Evolutionary conservation across 1,139 yeast genomes (phyloP), one percentile per base, ranked within the genome.

Genomic region (Dujonia santamariae): DNA sequence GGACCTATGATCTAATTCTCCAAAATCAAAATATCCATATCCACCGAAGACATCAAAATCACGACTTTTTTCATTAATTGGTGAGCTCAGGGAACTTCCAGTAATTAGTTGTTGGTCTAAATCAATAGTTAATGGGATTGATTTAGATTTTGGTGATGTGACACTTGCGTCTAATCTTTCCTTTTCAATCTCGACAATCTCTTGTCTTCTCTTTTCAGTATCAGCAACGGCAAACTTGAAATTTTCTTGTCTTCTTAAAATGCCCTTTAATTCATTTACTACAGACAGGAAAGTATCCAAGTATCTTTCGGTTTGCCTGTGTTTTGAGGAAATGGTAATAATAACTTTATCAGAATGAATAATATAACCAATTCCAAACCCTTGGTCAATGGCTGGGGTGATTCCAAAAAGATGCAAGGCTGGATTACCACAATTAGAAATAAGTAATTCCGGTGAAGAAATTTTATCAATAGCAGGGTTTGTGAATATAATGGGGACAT

Each of bases 281-380:
- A 83, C 85, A 54, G 79, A 72, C 36, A 71, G 68, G 41, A 83
- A 59, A 28, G 88, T 83, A 40, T 73, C 75, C 48, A 83, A 61
- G 40, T 82, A 74, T 40, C 94, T 60, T 24, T 72, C 77, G 1
- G 87, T 84, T 56, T 83, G 92, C 46, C 92, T 70, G 62, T 77
- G 78, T 53, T 83, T 85, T 8, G 88, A 80, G 16, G 84, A 78
- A 33, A 82, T 63, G n/a, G 86, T 78, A 18, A 84, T 69, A 15
- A 71, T 70, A 4, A 68, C 63, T 32, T 61, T 62, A 45, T 81
- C 87, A 39, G 72, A 73, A 51, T 83, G 85, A 37, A 83, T 73
- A 30, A 82, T 80, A 49, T 84, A 84, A 0, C 90, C 92, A 29
- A 83, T 69, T 11, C 90, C 92, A 53, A 80, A 83, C 0, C 94